Percentiles rank a stretch among this genome's conserved stretches.
Evolutionary conservation across 2,329 filamentous ascomycete species (phyloP).

Genomic region (Aschersonia sp.): DNA sequence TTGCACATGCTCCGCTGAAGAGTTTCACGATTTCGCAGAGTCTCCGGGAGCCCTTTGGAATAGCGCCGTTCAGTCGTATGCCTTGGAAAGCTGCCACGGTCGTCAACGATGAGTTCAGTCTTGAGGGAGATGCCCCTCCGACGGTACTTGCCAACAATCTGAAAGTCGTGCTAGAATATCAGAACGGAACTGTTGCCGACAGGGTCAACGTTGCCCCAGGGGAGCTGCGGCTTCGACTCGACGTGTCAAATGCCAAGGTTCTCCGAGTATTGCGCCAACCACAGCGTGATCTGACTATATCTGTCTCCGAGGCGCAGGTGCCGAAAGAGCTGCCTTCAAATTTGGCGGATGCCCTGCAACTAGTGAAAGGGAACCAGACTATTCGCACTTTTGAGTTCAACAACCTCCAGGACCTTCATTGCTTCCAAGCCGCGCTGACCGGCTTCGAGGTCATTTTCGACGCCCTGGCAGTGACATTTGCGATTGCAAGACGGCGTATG

Average conservation of each 20-base stretch:
- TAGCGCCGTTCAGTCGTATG: slow-evolving; percentile 33
- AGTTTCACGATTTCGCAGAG: slow-evolving; percentile 47
- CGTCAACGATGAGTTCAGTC: slow-evolving; percentile 55
- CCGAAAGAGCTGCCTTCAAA: slow-evolving; percentile 46
- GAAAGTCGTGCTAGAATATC: slow-evolving; percentile 60
- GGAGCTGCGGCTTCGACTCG: slow-evolving; percentile 53
- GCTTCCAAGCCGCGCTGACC: slow-evolving; percentile 65
- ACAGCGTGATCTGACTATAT: slow-evolving; percentile 64
- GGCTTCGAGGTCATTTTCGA: slow-evolving; percentile 67
- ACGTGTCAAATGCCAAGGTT: slow-evolving; percentile 44
- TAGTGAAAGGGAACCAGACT: slow-evolving; percentile 41
- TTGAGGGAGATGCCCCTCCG: slow-evolving; percentile 41
- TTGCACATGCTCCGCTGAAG: slow-evolving; percentile 52
- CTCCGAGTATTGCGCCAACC: slow-evolving; percentile 56
- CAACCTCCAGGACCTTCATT: slow-evolving; percentile 55
- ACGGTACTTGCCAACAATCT: slow-evolving; percentile 66
- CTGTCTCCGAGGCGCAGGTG: slow-evolving; percentile 53
- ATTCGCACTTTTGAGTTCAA: slow-evolving; percentile 58
- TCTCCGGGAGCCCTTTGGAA: slow-evolving; percentile 31
- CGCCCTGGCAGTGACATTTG: slow-evolving; percentile 56
- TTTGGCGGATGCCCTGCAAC: slow-evolving; percentile 48
- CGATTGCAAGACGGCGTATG: slow-evolving; percentile 73
- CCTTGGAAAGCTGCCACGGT: slow-evolving; percentile 55
- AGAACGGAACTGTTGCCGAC: slow-evolving; percentile 67
- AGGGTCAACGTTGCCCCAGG: slow-evolving; percentile 67